These are phyloP conservation scores for Lipomyces yamadae DNA, from an alignment of 805 yeast species.

Conservation along the genomic window DNA sequence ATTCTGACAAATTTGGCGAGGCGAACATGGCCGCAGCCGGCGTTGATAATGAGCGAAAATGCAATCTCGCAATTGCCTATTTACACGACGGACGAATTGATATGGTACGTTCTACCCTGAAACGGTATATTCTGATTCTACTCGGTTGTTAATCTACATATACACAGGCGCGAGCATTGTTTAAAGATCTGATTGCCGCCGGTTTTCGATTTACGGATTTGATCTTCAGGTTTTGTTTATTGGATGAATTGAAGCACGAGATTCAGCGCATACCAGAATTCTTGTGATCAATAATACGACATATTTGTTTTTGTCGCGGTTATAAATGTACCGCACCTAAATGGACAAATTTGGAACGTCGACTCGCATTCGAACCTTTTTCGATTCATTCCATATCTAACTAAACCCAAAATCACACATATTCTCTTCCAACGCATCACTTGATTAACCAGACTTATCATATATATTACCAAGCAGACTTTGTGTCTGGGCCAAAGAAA, in stretches of 20 bases:
- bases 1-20: background rate
- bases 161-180: slow-evolving; percentile 15
- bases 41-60: slow-evolving; percentile 17
- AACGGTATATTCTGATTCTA: background rate
- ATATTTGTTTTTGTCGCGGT: background rate
- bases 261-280: slow-evolving; percentile 11
- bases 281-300: background rate
- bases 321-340: background rate
- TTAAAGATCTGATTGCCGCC: slow-evolving; percentile 13
- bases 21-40: background rate
- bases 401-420: background rate
- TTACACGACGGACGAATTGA: slow-evolving; percentile 30
- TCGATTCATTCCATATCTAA: background rate
- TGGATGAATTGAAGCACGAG: slow-evolving; percentile 19
- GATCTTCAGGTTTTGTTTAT: slow-evolving; percentile 21
- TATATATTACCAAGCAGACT: background rate
- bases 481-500: background rate
- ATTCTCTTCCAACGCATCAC: background rate
- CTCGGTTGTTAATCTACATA: background rate
- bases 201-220: slow-evolving; percentile 29
- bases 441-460: background rate
- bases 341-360: background rate
- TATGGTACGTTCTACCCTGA: slow-evolving; percentile 5
- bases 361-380: background rate
- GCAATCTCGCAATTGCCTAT: slow-evolving; percentile 30